These are phyloP conservation scores for Penicillium sp. DNA, from an alignment of 2,329 filamentous ascomycete genomes.

Conservation along the genomic window DNA sequence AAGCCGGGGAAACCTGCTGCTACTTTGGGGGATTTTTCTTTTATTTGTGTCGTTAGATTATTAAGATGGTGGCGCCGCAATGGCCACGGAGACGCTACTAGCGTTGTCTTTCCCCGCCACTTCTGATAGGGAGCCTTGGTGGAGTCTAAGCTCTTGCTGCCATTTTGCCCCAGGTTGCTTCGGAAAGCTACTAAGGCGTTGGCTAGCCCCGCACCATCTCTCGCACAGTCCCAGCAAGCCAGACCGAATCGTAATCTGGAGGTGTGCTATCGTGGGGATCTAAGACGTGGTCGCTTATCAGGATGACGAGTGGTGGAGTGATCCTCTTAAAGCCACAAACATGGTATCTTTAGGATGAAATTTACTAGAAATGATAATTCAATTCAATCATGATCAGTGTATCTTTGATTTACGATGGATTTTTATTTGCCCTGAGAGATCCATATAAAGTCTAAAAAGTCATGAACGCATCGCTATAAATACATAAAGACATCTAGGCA, in stretches of 20 bases:
- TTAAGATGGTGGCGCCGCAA: conserved; percentile 12
- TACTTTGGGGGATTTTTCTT: neutral
- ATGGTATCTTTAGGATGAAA: neutral
- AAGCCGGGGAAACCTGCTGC: neutral
- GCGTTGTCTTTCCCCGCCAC: conserved; percentile 11
- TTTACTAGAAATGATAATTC: neutral
- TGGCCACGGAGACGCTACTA: conserved; percentile 5
- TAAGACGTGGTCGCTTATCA: conserved; percentile 13
- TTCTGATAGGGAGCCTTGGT: conserved; percentile 18
- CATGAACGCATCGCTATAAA: conserved; percentile 7
- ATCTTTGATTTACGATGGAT: neutral
- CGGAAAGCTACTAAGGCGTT: conserved; percentile 6
- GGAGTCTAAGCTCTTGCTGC: conserved; percentile 19
- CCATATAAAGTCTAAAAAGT: neutral
- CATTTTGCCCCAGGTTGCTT: conserved; percentile 6
- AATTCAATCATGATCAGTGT: neutral
- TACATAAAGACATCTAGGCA: conserved; percentile 1
- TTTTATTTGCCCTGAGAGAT: neutral
- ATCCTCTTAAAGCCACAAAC: neutral
- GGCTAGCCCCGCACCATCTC: conserved; percentile 3
- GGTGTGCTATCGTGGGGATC: conserved; percentile 1
- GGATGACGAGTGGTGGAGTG: neutral
- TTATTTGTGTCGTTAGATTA: conserved; percentile 3
- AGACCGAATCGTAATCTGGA: conserved; percentile 18
- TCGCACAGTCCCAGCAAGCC: conserved; percentile 11